Evolutionary conservation across 2,329 filamentous ascomycete genomes (phyloP).

Genomic region (Domatiomyces globalis): DNA sequence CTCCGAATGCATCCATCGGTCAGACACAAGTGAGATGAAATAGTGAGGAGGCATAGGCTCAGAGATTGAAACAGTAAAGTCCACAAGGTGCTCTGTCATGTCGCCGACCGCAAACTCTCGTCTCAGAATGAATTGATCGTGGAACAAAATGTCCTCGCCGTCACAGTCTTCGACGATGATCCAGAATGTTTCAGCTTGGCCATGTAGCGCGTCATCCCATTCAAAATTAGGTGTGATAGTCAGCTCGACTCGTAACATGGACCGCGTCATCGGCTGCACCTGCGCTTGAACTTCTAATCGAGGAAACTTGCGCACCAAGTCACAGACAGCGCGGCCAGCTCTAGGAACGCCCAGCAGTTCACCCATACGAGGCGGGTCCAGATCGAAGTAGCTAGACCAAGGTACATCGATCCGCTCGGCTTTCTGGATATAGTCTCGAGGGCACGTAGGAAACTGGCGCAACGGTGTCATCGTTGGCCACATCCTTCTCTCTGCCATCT

Average conservation of each 20-base stretch:
- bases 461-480: constrained; percentile 98
- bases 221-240: constrained; percentile 88
- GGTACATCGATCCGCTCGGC: constrained; percentile 88
- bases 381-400: constrained; percentile 87
- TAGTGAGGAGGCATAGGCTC: constrained; percentile 98
- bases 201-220: constrained; percentile 86
- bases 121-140: constrained; percentile 84
- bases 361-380: constrained; percentile 91
- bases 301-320: constrained; percentile 81
- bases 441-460: constrained; percentile 72
- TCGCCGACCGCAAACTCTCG: constrained; percentile 77
- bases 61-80: constrained; percentile 90
- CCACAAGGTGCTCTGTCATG: constrained; percentile 82
- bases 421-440: constrained; percentile 76
- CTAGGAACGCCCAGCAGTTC: constrained; percentile 84
- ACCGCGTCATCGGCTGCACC: constrained; percentile 86
- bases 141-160: constrained; percentile 86
- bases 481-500: constrained; percentile 99
- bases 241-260: constrained; percentile 78
- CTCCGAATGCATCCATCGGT: constrained; percentile 97
- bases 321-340: constrained; percentile 71
- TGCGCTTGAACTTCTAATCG: constrained; percentile 84
- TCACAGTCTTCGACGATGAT: constrained; percentile 95
- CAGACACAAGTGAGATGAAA: constrained; percentile 87
- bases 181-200: constrained; percentile 85